Evolutionary conservation across 805 yeast species (phyloP).

Genomic region (Yarrowia porcina): DNA sequence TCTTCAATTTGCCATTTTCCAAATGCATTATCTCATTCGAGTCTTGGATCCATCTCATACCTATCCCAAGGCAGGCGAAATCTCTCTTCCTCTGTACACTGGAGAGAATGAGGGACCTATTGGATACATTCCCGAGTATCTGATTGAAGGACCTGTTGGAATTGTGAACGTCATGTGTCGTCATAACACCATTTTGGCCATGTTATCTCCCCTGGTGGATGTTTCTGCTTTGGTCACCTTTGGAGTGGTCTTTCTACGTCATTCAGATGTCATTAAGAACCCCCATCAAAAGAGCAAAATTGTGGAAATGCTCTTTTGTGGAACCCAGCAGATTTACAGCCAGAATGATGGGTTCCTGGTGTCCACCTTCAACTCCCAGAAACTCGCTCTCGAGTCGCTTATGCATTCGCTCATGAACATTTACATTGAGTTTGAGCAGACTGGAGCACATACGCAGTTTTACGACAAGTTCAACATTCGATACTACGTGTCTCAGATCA

Average conservation of each 20-base stretch:
- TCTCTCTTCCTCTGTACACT: conserved; percentile 47
- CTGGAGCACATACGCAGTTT: conserved; percentile 92
- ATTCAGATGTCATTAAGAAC: conserved; percentile 64
- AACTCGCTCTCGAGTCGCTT: conserved; percentile 59
- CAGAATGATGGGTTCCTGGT: conserved; percentile 61
- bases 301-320: conserved; percentile 75
- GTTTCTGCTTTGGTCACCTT: conserved; percentile 60
- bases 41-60: conserved; percentile 68
- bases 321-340: conserved; percentile 48
- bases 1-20: conserved; percentile 74
- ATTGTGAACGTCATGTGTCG: conserved; percentile 8
- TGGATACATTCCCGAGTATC: conserved; percentile 79
- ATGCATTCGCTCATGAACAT: conserved; percentile 82
- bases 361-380: conserved; percentile 59
- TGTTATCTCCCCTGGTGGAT: conserved; percentile 53
- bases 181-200: conserved; percentile 27
- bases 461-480: conserved; percentile 93
- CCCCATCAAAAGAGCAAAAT: conserved; percentile 89
- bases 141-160: conserved; percentile 78
- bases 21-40: conserved; percentile 66
- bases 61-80: conserved; percentile 36
- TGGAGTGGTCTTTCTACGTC: conserved; percentile 69
- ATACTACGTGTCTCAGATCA: conserved; percentile 75
- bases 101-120: conserved; percentile 40
- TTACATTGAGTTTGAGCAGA: conserved; percentile 91